Evolutionary conservation across 495 filamentous ascomycete species (phyloP), one percentile per base, ranked within the genome.

Genomic region (Aspergillus panamensis): DNA sequence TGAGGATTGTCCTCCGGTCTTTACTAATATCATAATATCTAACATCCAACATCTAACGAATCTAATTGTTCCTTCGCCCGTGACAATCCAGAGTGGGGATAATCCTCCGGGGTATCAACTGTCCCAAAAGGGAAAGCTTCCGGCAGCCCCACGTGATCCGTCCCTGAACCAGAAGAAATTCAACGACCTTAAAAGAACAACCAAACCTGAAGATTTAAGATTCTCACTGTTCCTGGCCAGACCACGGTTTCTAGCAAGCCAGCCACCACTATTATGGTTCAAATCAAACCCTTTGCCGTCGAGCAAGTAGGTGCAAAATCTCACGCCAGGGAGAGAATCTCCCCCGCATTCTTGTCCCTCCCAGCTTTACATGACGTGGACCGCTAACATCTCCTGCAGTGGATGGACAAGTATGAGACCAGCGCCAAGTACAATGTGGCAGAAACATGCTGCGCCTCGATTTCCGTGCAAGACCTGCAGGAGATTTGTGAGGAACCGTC

Each of bases 391-490:
- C 31, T 30, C 44, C 19, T 48, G 45, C 50, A 95, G 84, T 96
- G 91, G 90, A 96, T 96, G 91, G 88, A 94, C 78, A 75, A 81
- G 51, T 85, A 92, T 69, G 90, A 96, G 63, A 81, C 68, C 8
- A 86, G 80, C 5, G 85, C 84, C 13, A 86, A 87, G 30, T 82
- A 91, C 68, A 95, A 96, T 68, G 82, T 92, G 48, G 90, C 90
- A 58, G 92, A 96, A 69, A 94, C 92, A 1, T 96, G 92, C 70
- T 87, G 82, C 43, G 85, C 88, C 13, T 91, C 90, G 8, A 79
- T 96, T 16, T 96, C 92, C 0, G 72, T 96, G 42, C 77, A 87
- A 32, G 83, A 92, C 21, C 81, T 96, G 3, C 74, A 75, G 3
- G 76, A 70, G 37, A 66, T 90, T 35, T 85, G 76, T 57, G 78